phyloP scores from a whole-genome alignment of 371 early-diverging fungal species.

The Nematocida displodere region DNA sequence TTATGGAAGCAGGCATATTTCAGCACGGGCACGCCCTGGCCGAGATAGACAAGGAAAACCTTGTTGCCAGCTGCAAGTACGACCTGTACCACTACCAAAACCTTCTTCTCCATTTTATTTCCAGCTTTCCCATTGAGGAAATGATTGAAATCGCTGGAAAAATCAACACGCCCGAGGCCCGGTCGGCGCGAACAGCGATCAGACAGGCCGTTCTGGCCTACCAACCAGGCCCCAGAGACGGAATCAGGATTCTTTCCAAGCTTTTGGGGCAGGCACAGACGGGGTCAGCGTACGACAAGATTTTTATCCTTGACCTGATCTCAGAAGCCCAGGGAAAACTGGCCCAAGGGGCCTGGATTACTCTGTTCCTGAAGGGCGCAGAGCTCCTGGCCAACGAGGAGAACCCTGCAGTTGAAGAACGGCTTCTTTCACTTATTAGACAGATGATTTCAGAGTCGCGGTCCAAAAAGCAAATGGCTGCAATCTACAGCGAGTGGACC shows the following conservation, averaged over 20 bases:
- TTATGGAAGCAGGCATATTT: constrained; percentile 22
- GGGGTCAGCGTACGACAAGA: constrained; percentile 4
- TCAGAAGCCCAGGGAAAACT: neutral
- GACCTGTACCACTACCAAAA: constrained; percentile 45
- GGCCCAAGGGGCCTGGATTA: constrained; percentile 37
- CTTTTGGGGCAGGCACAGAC: constrained; percentile 6
- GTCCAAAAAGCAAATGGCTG: neutral
- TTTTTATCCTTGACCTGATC: constrained; percentile 27
- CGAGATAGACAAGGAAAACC: neutral
- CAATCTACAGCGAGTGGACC: constrained; percentile 24
- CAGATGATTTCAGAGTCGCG: neutral
- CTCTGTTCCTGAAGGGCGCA: constrained; percentile 9
- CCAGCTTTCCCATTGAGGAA: constrained; percentile 19
- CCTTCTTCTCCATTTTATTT: constrained; percentile 21
- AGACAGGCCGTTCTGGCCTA: constrained; percentile 5
- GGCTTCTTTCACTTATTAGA: constrained; percentile 1
- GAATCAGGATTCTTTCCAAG: neutral
- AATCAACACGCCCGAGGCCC: constrained; percentile 20
- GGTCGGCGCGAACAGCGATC: neutral
- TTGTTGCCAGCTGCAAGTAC: constrained; percentile 29
- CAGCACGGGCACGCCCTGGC: neutral
- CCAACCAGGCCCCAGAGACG: neutral
- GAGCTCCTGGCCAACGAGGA: constrained; percentile 36
- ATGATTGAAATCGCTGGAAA: constrained; percentile 23
- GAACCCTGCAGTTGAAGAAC: neutral